Base-by-base conservation (phyloP, 306 rosid species). In the Ormosia semicastrata region DNA sequence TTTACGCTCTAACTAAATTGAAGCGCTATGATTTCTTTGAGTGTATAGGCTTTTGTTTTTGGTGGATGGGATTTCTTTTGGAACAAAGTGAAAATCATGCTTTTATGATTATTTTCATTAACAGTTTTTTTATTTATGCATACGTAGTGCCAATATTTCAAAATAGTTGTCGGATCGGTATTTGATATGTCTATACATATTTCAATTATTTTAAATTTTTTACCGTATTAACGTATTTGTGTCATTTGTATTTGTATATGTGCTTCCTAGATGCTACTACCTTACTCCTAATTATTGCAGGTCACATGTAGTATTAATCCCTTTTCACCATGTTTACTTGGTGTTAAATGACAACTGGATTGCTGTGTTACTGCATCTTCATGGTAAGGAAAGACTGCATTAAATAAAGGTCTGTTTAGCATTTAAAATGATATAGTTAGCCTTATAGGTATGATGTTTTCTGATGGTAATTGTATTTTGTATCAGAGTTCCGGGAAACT, bases 251-350 rank as follows among this genome's bases (percentile, higher is more conserved):
- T 24, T 0, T 0, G 24, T 24, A 24, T 24, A 24, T 24, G 24
- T 24, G 24, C 24, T 24, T 24, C 24, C 24, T 24, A 1, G 60
- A 58, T 73, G 69, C 50, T 54, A 56, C 18, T 56, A 30, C 50
- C 63, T 65, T 56, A 4, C 66, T 43, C 52, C 43, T 73, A 30
- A 74, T 34, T 56, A 43, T 66, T 66, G 71, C 80, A 75, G 71
- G 8, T 32, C 68, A n/a, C 53, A 11, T 24, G 66, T 10, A 54
- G 76, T 47, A 47, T 47, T 58, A 4, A 36, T 57, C 11, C 59
- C 36, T 29, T 15, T 59, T 76, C 11, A 10, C n/a, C 77, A 49
- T 8, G 15, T 68, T 39, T 65, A 74, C 69, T 68, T 58, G 58
- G 67, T 13, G 44, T 29, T 41, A 8, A 4, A 41, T 60, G 29